Evolutionary conservation across 1,284 basidiomycete species (phyloP), one percentile per base, ranked within the genome.

Genomic region (Pascua guehoae): DNA sequence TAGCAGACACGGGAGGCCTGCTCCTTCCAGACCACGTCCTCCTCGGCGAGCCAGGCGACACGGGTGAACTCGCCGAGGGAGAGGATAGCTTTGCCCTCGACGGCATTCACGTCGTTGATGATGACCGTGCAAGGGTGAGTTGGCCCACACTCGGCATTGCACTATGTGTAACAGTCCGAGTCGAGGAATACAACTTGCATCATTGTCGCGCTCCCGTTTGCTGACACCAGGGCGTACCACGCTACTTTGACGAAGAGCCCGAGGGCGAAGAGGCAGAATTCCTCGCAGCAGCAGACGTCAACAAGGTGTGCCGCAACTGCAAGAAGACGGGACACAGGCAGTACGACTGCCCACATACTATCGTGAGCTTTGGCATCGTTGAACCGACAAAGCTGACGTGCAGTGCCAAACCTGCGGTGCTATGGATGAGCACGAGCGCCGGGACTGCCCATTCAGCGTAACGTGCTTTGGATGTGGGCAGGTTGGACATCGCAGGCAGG

Each of bases 381-480:
- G 2, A n/a, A n/a, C n/a, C n/a, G n/a, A 46, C 45, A 48, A 50
- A 12, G 41, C 24, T 46, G 44, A 38, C 41, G 45, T 37, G 2
- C 59, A 95, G 90, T 96, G 92, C 71, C 75, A 89, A 38, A 91
- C 88, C 11, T 96, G 92, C 68, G 92, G 92, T 52, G 88, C 83
- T 15, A 83, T 87, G 54, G 86, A 95, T 68, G 88, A 93, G 61
- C 92, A 96, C 71, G 79, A 82, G 8, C 89, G 91, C 8, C 81
- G 86, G 54, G 84, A 86, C 54, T 96, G 92, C 75, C 90, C 91
- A 1, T 86, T 90, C 58, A 86, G 85, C 69, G 86, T 92, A 68
- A 86, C 84, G 7, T 95, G 92, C 70, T 94, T 86, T 72, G 83
- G 81, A 4, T 96, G 92, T 68, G 89, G 89, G 36, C 86, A 87